Evolutionary conservation across 2,329 filamentous ascomycete genomes (phyloP).

Genomic region (Didymella pomorum): DNA sequence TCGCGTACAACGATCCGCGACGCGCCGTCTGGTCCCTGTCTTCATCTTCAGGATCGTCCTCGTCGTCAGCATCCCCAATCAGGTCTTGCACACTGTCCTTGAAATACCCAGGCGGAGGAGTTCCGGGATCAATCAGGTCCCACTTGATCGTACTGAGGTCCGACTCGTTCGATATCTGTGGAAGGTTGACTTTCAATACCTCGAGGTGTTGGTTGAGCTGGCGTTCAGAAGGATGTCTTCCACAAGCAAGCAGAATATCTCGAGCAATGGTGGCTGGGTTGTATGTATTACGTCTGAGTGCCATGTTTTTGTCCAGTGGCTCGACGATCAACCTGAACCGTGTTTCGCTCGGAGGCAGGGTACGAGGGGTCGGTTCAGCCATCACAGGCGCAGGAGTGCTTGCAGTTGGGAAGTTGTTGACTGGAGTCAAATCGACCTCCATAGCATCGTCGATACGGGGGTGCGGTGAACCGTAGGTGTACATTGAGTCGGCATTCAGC

Average conservation of each 20-base stretch:
- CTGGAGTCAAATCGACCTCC: slow-evolving; percentile 25
- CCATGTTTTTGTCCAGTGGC: slow-evolving; percentile 57
- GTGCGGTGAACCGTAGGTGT: slow-evolving; percentile 24
- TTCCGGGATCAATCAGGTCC: slow-evolving; percentile 67
- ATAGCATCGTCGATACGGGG: slow-evolving; percentile 22
- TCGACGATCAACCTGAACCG: slow-evolving; percentile 50
- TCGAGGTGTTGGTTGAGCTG: slow-evolving; percentile 68
- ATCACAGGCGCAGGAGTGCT: slow-evolving; percentile 22
- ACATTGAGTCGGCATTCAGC: slow-evolving; percentile 19
- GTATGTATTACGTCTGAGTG: slow-evolving; percentile 61
- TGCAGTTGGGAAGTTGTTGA: slow-evolving; percentile 37
- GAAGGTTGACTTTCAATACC: slow-evolving; percentile 54
- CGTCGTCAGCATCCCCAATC: slow-evolving; percentile 47
- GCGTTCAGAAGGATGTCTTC: slow-evolving; percentile 67
- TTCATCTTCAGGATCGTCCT: slow-evolving; percentile 47
- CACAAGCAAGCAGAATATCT: slow-evolving; percentile 68
- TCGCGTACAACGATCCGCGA: slow-evolving; percentile 27
- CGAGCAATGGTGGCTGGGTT: slow-evolving; percentile 69
- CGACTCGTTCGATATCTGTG: slow-evolving; percentile 54
- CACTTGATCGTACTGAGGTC: slow-evolving; percentile 68
- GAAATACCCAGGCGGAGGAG: slow-evolving; percentile 51
- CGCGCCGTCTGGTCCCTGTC: slow-evolving; percentile 13
- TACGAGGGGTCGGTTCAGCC: slow-evolving; percentile 19
- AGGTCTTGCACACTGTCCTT: slow-evolving; percentile 35
- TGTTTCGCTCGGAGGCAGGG: slow-evolving; percentile 25